A percentile compares a stretch with the other conserved stretches of the same genome.
phyloP scores from a whole-genome alignment of 2,329 filamentous ascomycete genomes.

The Ophiostoma quercus region DNA sequence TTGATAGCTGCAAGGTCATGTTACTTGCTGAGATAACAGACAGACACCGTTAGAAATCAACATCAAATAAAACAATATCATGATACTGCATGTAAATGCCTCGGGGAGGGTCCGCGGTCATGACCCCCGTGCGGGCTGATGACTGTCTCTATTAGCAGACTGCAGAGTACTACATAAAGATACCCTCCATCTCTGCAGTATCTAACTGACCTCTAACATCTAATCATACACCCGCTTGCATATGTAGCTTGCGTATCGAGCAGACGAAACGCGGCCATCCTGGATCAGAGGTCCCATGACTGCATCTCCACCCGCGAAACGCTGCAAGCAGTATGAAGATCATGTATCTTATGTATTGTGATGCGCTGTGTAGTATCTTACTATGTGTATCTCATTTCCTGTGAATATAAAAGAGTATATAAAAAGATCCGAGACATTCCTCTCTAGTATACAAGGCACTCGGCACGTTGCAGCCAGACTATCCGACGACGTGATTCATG shows the following conservation, averaged over 20 bases:
- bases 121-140: conserved; percentile 11
- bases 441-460: not conserved
- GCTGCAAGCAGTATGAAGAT: not conserved
- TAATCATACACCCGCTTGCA: not conserved
- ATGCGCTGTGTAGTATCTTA: no score
- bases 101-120: not conserved
- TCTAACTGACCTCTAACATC: not conserved
- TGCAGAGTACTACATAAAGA: no score
- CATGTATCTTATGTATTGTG: not conserved
- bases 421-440: not conserved
- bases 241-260: conserved; percentile 8
- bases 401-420: not conserved
- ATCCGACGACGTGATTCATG: not conserved
- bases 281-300: conserved; percentile 5
- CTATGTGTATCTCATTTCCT: not conserved
- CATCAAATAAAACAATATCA: not conserved
- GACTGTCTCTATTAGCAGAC: not conserved
- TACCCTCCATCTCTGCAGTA: not conserved
- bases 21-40: not conserved
- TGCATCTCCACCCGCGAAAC: conserved; percentile 7
- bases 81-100: conserved; percentile 1
- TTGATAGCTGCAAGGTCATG: not conserved
- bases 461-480: not conserved
- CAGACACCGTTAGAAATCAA: no score
- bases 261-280: conserved; percentile 5